Percentiles rank a stretch among this genome's conserved stretches.
Evolutionary conservation across 768 basidiomycete genomes (phyloP).

Genomic region (Podaxis sp.): DNA sequence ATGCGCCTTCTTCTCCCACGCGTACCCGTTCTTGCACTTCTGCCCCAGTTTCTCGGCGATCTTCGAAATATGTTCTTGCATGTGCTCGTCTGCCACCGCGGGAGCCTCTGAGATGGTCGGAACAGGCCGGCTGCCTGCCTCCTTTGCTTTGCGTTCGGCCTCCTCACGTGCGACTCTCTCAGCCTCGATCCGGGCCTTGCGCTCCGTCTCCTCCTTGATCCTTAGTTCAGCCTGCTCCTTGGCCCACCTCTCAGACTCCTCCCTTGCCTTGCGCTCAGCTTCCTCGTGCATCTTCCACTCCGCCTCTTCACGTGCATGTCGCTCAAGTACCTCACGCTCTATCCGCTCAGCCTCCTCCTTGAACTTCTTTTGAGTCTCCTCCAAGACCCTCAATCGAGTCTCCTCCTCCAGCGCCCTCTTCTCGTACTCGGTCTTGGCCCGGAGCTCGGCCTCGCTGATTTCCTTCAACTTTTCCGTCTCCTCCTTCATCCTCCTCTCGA

Average conservation of each 20-base stretch:
- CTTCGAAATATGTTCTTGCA: conserved; percentile 11
- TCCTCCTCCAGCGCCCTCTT: conserved; percentile 5
- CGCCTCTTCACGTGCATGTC: not conserved
- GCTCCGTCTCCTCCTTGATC: not conserved
- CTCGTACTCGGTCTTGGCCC: not conserved
- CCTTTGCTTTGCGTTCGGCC: not conserved
- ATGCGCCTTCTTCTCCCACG: conserved; percentile 13
- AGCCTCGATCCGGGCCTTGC: not conserved
- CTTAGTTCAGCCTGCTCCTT: not conserved
- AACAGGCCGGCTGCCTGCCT: not conserved
- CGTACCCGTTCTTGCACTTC: conserved; percentile 13
- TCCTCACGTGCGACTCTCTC: not conserved
- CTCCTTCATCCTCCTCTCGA: conserved; percentile 1
- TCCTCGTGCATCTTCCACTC: not conserved
- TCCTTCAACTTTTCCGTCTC: not conserved
- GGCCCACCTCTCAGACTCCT: not conserved
- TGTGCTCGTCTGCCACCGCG: conserved; percentile 2
- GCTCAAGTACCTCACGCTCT: not conserved
- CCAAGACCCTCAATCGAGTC: not conserved
- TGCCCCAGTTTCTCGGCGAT: conserved; percentile 1
- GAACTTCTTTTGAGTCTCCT: not conserved
- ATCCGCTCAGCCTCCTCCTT: conserved; percentile 1
- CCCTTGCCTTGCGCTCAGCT: conserved; percentile 1
- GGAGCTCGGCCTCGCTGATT: not conserved
- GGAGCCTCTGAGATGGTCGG: conserved; percentile 4